Base-by-base conservation (phyloP, 805 yeast genomes). In the Zygosaccharomyces bailii region DNA sequence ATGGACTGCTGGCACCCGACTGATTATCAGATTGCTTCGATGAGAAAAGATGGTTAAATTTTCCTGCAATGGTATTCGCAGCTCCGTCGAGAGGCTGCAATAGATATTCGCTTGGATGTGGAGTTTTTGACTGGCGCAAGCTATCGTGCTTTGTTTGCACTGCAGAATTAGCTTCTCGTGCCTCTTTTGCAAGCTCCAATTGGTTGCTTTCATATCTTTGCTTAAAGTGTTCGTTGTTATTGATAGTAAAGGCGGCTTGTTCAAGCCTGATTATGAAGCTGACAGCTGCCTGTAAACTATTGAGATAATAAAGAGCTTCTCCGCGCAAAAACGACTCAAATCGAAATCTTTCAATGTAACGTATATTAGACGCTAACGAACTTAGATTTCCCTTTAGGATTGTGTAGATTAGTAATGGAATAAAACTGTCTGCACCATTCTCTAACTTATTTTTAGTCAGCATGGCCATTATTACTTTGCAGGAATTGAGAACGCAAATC, bases 371-470 rank as follows among this genome's bases (percentile, higher is more conserved):
- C 11, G 79, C 74, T n/a, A 93, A 65, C 52, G 79, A 67, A 31
- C 68, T 68, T 1, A 88, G 79, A 44, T 78, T 78, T 1, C 91
- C 80, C 54, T 80, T 82, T 36, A 91, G 63, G 1, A 90, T 76
- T 8, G 91, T 84, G 53, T 81, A 83, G 19, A 93, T 88, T 42
- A 93, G 69, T 33, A 91, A 62, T 0, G 99, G 99, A n/a, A 93
- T 75, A 64, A 93, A 93, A 30, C 86, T 79, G 66, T 93, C 99
- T 0, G 99, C 99, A 53, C 89, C 90, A 54, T 86, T 91, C 40
- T 72, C 69, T 43, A 80, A 73, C 39, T 75, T 66, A 11, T 73
- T 68, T 48, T 81, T 86, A 50, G 89, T 80, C 37, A 95, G 76
- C 45, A 87, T 73, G 8, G 96, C 95, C 70, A 89, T 90, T 4